Base-by-base conservation (phyloP, 345 rosid genomes). In the Bruguiera gymnorhiza region DNA sequence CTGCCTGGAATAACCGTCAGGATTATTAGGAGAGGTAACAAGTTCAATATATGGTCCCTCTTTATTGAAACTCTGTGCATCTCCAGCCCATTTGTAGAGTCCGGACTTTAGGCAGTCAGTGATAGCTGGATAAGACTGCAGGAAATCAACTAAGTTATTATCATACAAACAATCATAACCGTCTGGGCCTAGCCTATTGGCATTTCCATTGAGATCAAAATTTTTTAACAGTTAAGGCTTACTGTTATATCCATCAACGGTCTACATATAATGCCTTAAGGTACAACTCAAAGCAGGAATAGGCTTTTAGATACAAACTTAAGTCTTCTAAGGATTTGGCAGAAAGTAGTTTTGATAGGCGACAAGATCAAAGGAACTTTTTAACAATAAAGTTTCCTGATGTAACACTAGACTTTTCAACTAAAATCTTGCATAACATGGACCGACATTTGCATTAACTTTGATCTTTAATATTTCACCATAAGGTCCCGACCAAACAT, bases 21-120 rank as follows among this genome's bases (percentile, higher is more conserved):
- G 98, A 66, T 94, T 94, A 76, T 92, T 92, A 0, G 99, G 99
- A 56, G 95, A 86, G 54, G 97, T 94, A 59, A 94, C 96, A 7
- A 94, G 84, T 76, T 94, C 99, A n/a, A 94, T 89, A 74, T 83
- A 94, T 27, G 88, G 95, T 24, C 89, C 92, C 2, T 71, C 81
- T 73, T 78, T 79, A 23, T 67, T 70, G 72, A 83, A 91, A 15
- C 70, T 48, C 8, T 23, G 72, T 18, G 98, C 97, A 80, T 94
- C 98, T n/a, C 98, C 98, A 1, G 78, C 95, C 98, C 98, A 94
- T 70, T 76, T 83, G 73, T 86, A 84, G 1, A 94, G 83, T 30
- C 90, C 76, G 0, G 98, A 94, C 71, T 83, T 89, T 46, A 94
- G 78, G 75, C 87, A 89, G 54, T 94, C 97, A 2, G 98, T 91